Conservation (phyloP, 805 yeast genomes). For the Torulaspora maleeae region DNA sequence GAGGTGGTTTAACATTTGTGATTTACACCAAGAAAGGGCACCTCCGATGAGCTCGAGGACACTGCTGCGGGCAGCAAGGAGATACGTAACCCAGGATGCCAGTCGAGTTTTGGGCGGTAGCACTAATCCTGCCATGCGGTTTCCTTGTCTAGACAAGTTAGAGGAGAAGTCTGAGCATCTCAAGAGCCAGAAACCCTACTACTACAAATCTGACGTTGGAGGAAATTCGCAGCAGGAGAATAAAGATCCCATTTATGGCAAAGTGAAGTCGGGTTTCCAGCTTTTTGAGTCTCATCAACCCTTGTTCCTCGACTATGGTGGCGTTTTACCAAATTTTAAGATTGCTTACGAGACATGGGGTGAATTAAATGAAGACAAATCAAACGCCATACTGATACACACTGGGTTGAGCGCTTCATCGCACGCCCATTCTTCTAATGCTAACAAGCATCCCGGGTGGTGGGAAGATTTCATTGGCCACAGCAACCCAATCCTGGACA, state of each 20-base stretch:
- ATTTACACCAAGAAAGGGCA: background rate
- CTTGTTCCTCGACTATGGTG: conserved; percentile 76
- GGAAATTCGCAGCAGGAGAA: conserved; percentile 24
- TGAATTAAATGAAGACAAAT: conserved; percentile 49
- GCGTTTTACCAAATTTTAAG: conserved; percentile 63
- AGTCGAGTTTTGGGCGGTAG: conserved; percentile 1
- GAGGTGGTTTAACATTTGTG: no score
- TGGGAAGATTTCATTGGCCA: conserved; percentile 95
- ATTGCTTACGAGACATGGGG: conserved; percentile 98
- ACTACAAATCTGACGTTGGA: conserved; percentile 11
- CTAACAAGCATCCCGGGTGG: conserved; percentile 79
- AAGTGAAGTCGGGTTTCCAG: conserved; percentile 64
- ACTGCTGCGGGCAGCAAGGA: conserved; percentile 9
- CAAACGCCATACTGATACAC: conserved; percentile 76
- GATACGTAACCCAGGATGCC: conserved; percentile 3
- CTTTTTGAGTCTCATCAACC: conserved; percentile 52
- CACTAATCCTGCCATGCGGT: conserved; percentile 62
- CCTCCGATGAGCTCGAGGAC: conserved; percentile 4
- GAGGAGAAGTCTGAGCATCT: conserved; percentile 49
- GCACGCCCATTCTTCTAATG: conserved; percentile 78
- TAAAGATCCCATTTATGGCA: conserved; percentile 82
- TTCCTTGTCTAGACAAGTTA: conserved; percentile 80
- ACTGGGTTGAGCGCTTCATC: conserved; percentile 93
- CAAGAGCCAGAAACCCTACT: conserved; percentile 8
- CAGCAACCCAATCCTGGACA: conserved; percentile 64